A percentile compares a stretch with the other conserved stretches of the same genome.
phyloP scores from a whole-genome alignment of 768 basidiomycete species.

The Mycena venus region DNA sequence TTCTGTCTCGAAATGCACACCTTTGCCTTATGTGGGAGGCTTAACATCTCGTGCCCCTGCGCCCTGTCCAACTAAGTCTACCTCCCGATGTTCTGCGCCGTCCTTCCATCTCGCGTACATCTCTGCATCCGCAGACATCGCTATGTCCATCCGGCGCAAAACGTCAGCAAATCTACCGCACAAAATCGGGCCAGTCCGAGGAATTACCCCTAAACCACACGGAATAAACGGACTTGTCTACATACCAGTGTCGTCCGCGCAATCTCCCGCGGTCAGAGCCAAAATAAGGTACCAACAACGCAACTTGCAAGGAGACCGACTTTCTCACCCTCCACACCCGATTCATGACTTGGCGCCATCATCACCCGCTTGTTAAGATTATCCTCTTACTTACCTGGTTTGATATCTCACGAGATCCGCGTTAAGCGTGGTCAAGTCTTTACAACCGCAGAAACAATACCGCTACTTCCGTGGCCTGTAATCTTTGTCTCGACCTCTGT shows the following conservation, averaged over 20 bases:
- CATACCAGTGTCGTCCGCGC: too few relatives aligned
- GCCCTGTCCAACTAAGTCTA: background rate
- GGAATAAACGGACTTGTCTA: background rate
- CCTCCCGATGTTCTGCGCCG: background rate
- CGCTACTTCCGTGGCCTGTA: too few relatives aligned
- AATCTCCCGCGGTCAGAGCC: background rate
- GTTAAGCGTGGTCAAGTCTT: background rate
- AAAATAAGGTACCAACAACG: background rate
- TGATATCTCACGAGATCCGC: background rate
- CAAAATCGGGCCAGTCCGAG: background rate
- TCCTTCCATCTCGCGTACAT: background rate
- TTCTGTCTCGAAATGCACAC: background rate
- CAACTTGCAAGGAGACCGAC: background rate
- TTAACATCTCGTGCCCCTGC: background rate
- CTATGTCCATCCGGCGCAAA: background rate
- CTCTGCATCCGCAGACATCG: background rate
- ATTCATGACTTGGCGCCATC: background rate
- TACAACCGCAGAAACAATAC: background rate
- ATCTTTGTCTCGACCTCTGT: background rate
- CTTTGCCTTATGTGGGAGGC: background rate
- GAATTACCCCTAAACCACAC: background rate
- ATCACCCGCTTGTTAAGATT: background rate
- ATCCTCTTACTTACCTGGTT: background rate
- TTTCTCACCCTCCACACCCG: background rate
- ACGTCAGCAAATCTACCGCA: too few relatives aligned